These are phyloP conservation scores for Pseudocercospora pini-densiflorae DNA, from an alignment of 2,329 filamentous ascomycete genomes.

Conservation along the genomic window DNA sequence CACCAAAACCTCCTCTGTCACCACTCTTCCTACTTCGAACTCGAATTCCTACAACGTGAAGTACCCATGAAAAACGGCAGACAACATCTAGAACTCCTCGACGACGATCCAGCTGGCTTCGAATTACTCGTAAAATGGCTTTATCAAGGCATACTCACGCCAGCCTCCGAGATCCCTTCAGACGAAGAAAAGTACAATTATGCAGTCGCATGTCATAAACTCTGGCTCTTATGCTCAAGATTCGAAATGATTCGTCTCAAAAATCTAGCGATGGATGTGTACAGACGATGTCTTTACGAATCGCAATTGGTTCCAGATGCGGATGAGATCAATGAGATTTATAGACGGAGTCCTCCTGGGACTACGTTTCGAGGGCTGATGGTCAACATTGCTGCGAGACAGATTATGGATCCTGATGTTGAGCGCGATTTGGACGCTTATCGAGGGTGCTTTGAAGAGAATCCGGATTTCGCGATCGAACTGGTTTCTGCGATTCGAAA, in stretches of 20 bases:
- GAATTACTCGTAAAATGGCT: constrained; percentile 62
- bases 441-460: constrained; percentile 54
- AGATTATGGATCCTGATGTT: constrained; percentile 61
- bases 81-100: constrained; percentile 51
- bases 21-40: constrained; percentile 55
- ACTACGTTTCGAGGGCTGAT: constrained; percentile 57
- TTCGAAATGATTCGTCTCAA: constrained; percentile 57
- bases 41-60: constrained; percentile 41
- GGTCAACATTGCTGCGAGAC: constrained; percentile 59
- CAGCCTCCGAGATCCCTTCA: constrained; percentile 50
- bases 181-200: constrained; percentile 58
- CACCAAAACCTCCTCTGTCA: constrained; percentile 59
- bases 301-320: constrained; percentile 58
- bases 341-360: constrained; percentile 49
- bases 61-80: constrained; percentile 42
- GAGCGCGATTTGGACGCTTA: constrained; percentile 56
- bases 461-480: constrained; percentile 58
- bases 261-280: constrained; percentile 60
- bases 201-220: constrained; percentile 58
- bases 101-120: constrained; percentile 58
- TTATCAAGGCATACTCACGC: constrained; percentile 59
- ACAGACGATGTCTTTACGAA: constrained; percentile 55
- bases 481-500: constrained; percentile 57
- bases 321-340: constrained; percentile 60
- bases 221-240: constrained; percentile 58